Conservation (phyloP, 805 yeast genomes). For the Alloascoidea africana region DNA sequence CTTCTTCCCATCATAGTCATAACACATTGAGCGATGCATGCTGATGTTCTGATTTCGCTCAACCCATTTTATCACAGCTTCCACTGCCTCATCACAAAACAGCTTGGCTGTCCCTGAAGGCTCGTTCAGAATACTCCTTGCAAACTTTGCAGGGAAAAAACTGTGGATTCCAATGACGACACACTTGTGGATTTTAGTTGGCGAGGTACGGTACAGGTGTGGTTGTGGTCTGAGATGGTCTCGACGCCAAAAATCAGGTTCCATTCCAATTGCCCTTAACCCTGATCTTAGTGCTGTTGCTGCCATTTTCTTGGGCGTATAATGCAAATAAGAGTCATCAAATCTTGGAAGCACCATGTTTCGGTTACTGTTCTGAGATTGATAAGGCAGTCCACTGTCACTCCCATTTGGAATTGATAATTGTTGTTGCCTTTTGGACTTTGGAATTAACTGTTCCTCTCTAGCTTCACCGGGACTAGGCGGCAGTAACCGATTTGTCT, state of each 20-base stretch:
- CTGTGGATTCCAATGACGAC: conserved; percentile 76
- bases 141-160: conserved; percentile 63
- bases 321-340: neutral
- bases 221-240: conserved; percentile 6
- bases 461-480: neutral
- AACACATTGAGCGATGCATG: too few species aligned
- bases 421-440: too few species aligned
- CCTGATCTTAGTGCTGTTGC: neutral
- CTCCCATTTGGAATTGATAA: too few species aligned
- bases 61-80: conserved; percentile 27
- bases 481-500: conserved; percentile 2
- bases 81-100: conserved; percentile 67
- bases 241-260: conserved; percentile 14
- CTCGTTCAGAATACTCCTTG: conserved; percentile 64
- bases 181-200: conserved; percentile 27
- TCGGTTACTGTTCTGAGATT: neutral
- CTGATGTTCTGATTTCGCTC: too few species aligned
- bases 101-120: conserved; percentile 76
- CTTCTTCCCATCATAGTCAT: conserved; percentile 36
- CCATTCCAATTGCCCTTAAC: conserved; percentile 7
- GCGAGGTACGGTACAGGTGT: conserved; percentile 7
- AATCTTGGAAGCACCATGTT: neutral
- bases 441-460: neutral
- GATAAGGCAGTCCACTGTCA: too few species aligned
- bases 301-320: neutral